phyloP scores from a whole-genome alignment of 306 rosid genomes.

The Quercus bicolor region DNA sequence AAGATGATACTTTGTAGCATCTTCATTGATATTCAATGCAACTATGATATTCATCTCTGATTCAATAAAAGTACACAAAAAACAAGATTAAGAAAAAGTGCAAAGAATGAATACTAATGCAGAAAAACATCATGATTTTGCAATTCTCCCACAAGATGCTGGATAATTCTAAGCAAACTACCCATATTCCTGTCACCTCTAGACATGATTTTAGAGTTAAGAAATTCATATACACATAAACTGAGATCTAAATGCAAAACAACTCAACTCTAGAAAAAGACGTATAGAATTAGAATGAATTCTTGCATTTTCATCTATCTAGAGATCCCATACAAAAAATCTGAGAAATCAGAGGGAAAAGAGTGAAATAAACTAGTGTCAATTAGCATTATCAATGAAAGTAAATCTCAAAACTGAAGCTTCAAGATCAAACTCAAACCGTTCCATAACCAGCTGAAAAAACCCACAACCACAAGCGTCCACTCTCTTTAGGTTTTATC shows the following conservation, averaged over 20 bases:
- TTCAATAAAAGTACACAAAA: background rate
- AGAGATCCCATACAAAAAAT: background rate
- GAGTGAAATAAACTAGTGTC: background rate
- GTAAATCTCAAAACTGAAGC: background rate
- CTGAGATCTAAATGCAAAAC: slow-evolving; percentile 15
- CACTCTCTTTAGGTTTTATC: background rate
- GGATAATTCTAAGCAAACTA: background rate
- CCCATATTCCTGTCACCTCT: background rate
- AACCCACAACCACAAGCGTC: background rate
- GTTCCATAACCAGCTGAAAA: background rate
- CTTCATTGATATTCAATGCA: background rate
- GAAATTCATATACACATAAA: background rate
- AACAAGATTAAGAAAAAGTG: background rate
- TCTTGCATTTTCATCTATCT: background rate
- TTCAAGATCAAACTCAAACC: background rate
- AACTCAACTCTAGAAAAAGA: background rate
- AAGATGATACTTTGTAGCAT: background rate
- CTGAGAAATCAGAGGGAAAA: background rate
- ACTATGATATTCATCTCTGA: background rate
- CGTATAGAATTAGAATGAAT: background rate
- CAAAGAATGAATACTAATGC: slow-evolving; percentile 1
- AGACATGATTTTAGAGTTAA: background rate
- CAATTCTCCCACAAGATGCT: background rate
- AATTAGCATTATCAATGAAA: background rate
- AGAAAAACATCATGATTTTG: slow-evolving; percentile 11